Evolutionary conservation across 495 filamentous ascomycete genomes (phyloP), one percentile per base, ranked within the genome.

Genomic region (Penicillium coprophilum): DNA sequence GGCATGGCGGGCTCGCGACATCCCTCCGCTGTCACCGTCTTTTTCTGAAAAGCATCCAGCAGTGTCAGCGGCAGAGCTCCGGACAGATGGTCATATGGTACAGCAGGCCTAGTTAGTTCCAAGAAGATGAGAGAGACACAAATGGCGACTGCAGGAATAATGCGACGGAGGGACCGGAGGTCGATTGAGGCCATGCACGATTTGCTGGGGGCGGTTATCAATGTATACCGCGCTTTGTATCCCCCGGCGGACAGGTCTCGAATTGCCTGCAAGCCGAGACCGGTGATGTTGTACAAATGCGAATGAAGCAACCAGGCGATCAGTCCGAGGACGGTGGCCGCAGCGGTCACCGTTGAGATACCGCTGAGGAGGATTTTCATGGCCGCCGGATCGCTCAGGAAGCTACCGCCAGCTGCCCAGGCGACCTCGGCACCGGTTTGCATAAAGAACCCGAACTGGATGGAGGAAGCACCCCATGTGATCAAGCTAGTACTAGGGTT

Each of bases 351-450:
- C 21, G 68, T 75, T 9, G 63, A 65, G 31, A 75, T 67, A 8
- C 74, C 74, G 31, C 66, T 75, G 49, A 77, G 60, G n/a, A 77
- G 56, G 50, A 77, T 69, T 46, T 75, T 75, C 67, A 75, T 74
- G 28, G 73, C 74, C 6, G 72, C 71, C 8, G 72, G 71, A 41
- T 77, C 74, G 24, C 62, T 69, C 15, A 77, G 49, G 58, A 77
- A 73, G 52, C 71, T 75, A 53, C 61, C 58, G 47, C 66, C 65
- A 46, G 71, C 69, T 21, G 63, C 61, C 74, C 74, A 77, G 50
- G 69, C 66, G 53, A 77, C 71, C 41, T 77, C 73, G 46, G 68
- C 68, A 12, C 74, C 74, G 7, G 74, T 77, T 55, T 77, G 71
- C 40, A 74, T 58, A 56, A 73, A 77, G 60, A 77, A 77, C 32